Evolutionary conservation across 495 filamentous ascomycete species (phyloP), one percentile per base, ranked within the genome.

Genomic region (Coniosporium apollinis): DNA sequence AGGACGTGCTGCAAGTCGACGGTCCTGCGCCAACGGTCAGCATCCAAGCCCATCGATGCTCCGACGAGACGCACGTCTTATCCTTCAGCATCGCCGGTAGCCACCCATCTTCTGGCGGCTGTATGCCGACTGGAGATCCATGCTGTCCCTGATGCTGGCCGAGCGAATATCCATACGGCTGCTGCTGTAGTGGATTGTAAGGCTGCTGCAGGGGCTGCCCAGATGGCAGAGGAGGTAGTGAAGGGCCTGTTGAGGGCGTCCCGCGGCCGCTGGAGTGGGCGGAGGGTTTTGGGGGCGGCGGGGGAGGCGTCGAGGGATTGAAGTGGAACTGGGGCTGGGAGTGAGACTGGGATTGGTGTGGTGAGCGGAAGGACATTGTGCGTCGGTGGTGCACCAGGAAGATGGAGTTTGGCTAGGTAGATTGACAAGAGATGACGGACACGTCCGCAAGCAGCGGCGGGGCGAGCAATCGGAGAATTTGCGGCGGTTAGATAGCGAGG

Each of bases 251-350:
- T 30, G 42, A 33, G 4, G 56, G 52, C 11, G 55, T 58, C 19
- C 36, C 51, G n/a, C 30, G 48, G 4, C 43, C 35, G 38, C 42
- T 48, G 6, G 49, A 45, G 30, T 50, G 44, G 3, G 41, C 39
- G 8, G 50, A 51, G n/a, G 50, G 54, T 37, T 60, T 60, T 15
- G 57, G 57, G 18, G 57, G 57, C 5, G 57, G 57, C 13, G 49
- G 52, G 8, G 57, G 51, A 13, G 57, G 54, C 19, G 55, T 52
- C 14, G 51, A 42, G 18, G 55, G 33, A 33, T 60, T 50, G 46
- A 46, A 55, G 4, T 39, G 26, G 39, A 48, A 47, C 10, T 41
- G 34, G 24, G 41, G 39, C 33, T 52, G 49, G 16, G 49, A 52
- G 29, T 2, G 24, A 9, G 24, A 13, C n/a, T n/a, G n/a, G n/a